These are phyloP conservation scores for Rhynchospora breviuscula DNA, from an alignment of 176 grass and related monocot species.

Conservation along the genomic window DNA sequence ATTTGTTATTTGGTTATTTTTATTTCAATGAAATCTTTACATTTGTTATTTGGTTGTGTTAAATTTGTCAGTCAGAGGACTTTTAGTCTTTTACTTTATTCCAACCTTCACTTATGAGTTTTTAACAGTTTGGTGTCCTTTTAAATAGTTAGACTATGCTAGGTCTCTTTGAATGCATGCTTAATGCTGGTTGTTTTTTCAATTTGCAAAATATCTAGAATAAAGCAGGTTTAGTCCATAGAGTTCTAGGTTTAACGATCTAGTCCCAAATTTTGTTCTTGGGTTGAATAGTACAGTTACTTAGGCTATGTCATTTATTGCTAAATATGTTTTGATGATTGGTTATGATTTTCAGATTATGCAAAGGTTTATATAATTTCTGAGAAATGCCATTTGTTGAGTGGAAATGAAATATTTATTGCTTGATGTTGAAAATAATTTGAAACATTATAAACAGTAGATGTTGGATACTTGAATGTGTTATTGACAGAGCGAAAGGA, in stretches of 20 bases:
- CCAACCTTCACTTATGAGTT: too few species aligned
- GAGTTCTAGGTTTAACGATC: background rate
- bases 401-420: background rate
- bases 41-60: background rate
- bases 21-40: too few species aligned
- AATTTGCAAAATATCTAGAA: background rate
- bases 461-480: background rate
- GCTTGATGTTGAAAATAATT: background rate
- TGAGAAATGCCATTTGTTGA: background rate
- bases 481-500: slow-evolving; percentile 65
- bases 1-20: too few species aligned
- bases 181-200: background rate
- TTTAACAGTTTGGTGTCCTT: background rate
- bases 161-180: background rate
- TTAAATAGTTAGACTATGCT: background rate
- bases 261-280: background rate
- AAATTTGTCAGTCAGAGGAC: background rate
- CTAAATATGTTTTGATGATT: background rate
- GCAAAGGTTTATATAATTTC: background rate
- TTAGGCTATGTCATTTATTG: background rate
- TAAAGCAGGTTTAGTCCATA: background rate
- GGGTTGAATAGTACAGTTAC: background rate
- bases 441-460: background rate
- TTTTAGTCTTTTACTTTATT: background rate
- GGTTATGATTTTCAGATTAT: background rate